Conservation (phyloP, 257 asterid species). For the Nicotiana noctiflora region DNA sequence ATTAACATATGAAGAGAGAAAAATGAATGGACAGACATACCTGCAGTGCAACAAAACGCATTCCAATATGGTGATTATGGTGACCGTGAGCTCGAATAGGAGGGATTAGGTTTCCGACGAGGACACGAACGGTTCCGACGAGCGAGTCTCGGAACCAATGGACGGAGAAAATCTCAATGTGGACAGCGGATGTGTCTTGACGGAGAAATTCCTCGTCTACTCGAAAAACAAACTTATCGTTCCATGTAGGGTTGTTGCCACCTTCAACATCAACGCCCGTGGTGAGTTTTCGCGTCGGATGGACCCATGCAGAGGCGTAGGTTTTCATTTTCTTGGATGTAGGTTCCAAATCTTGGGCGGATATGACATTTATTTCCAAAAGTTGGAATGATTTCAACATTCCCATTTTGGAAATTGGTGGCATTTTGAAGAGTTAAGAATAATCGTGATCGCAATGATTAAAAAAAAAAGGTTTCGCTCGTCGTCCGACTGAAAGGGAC, state of each 20-base stretch:
- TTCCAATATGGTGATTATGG: constrained; percentile 36
- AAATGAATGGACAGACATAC: constrained; percentile 17
- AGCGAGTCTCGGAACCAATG: constrained; percentile 61
- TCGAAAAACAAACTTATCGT: constrained; percentile 84
- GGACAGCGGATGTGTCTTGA: constrained; percentile 62
- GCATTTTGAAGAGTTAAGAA: not conserved
- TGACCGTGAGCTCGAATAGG: constrained; percentile 22
- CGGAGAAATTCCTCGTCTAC: constrained; percentile 79
- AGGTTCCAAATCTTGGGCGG: constrained; percentile 86
- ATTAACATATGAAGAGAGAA: not conserved
- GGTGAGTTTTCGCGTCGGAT: constrained; percentile 55
- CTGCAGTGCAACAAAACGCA: constrained; percentile 92
- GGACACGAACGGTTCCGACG: constrained; percentile 77
- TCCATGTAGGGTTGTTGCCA: constrained; percentile 75
- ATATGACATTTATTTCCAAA: constrained; percentile 72
- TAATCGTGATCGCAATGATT: not conserved
- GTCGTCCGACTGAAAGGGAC: constrained; percentile 35
- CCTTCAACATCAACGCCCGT: constrained; percentile 60
- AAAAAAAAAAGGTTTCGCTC: constrained; percentile 11
- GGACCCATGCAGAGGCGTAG: constrained; percentile 77
- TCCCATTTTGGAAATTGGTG: constrained; percentile 20
- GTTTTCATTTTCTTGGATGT: constrained; percentile 71
- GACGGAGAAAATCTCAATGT: constrained; percentile 54
- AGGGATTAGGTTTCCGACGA: constrained; percentile 76
- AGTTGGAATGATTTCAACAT: constrained; percentile 62